Conservation (phyloP, 306 rosid species). For the Cucumis cinereus region DNA sequence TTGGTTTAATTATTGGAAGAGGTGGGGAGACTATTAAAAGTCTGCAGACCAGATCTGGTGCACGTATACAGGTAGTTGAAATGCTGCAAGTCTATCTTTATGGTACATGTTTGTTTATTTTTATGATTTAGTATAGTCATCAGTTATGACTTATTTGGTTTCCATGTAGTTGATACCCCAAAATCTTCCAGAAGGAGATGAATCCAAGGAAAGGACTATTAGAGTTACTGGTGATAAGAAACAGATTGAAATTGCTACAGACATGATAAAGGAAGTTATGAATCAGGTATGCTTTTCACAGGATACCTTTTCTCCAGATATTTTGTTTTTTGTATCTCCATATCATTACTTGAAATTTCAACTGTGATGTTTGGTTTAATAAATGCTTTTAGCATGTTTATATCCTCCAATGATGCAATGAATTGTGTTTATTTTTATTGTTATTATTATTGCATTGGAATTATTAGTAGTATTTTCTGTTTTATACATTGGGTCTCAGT, state of each 20-base stretch:
- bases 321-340: neutral
- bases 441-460: neutral
- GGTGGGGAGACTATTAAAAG: slow-evolving; percentile 96
- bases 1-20: slow-evolving; percentile 93
- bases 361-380: neutral
- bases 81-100: slow-evolving; percentile 10
- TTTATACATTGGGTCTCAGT: neutral
- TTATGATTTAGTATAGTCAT: neutral
- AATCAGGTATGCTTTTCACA: slow-evolving; percentile 58
- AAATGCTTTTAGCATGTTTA: neutral
- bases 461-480: neutral
- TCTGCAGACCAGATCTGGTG: slow-evolving; percentile 87
- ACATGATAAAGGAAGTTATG: slow-evolving; percentile 88
- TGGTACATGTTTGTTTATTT: neutral
- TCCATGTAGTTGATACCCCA: slow-evolving; percentile 77
- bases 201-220: slow-evolving; percentile 82
- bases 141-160: slow-evolving; percentile 5
- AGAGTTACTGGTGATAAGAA: slow-evolving; percentile 84
- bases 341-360: neutral
- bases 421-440: neutral
- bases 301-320: neutral
- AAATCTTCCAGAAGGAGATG: slow-evolving; percentile 88
- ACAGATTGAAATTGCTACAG: slow-evolving; percentile 79
- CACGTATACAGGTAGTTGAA: slow-evolving; percentile 97
- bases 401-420: neutral